phyloP scores from a whole-genome alignment of 208 protist species.

The Willaertia magna region DNA sequence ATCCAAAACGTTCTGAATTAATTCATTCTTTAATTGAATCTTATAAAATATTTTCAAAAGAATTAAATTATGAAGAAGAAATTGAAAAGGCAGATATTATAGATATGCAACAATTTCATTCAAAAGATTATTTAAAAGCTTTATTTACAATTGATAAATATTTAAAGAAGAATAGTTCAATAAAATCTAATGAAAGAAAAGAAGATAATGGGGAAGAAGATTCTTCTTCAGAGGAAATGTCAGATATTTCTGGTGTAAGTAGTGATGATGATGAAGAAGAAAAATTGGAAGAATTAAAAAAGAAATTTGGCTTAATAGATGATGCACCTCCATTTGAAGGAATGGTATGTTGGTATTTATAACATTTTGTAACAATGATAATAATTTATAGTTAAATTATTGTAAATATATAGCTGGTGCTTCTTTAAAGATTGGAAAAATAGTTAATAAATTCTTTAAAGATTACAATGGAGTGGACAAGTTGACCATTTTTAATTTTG shows the following conservation, averaged over 20 bases:
- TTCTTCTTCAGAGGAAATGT: not conserved
- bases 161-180: not conserved
- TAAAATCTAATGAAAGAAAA: too few species aligned
- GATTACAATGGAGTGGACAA: not conserved
- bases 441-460: not conserved
- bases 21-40: not conserved
- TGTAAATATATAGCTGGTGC: not conserved
- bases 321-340: not conserved
- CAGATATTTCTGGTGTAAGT: not conserved
- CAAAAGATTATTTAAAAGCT: not conserved
- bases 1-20: not conserved
- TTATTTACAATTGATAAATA: not conserved
- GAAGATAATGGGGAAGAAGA: not conserved
- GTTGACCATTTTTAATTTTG: not conserved
- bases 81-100: not conserved
- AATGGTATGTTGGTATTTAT: not conserved
- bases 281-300: not conserved
- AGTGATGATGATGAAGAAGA: not conserved
- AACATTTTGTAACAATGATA: not conserved
- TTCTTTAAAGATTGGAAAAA: not conserved
- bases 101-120: not conserved
- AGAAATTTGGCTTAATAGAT: not conserved
- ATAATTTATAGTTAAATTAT: not conserved
- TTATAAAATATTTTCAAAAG: not conserved
- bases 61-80: not conserved